Percentiles rank a stretch among this genome's conserved stretches.
phyloP scores from a whole-genome alignment of 2,329 filamentous ascomycete genomes.

The Penicillium expansum region DNA sequence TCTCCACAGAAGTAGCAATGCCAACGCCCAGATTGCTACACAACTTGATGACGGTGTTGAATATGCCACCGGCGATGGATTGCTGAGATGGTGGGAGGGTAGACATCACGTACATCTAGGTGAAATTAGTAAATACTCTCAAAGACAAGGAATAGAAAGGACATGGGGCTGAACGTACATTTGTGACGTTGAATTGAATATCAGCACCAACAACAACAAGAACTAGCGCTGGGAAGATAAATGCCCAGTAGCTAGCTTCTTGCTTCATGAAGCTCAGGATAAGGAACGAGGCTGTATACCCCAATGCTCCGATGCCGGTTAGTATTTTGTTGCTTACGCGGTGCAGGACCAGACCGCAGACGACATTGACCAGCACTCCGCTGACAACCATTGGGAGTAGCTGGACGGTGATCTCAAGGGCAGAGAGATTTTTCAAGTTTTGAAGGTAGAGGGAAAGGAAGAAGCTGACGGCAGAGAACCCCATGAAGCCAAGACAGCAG shows the following conservation, averaged over 20 bases:
- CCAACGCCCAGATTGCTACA: slow-evolving; percentile 60
- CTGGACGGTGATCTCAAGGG: slow-evolving; percentile 60
- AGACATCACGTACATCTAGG: slow-evolving; percentile 66
- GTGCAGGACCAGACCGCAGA: slow-evolving; percentile 62
- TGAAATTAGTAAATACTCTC: slow-evolving; percentile 4
- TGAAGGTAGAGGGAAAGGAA: slow-evolving; percentile 67
- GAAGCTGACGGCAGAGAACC: slow-evolving; percentile 60
- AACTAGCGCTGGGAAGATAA: slow-evolving; percentile 61
- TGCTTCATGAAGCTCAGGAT: slow-evolving; percentile 58
- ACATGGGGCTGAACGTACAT: slow-evolving; percentile 47
- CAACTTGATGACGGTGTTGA: slow-evolving; percentile 64
- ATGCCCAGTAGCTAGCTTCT: slow-evolving; percentile 62
- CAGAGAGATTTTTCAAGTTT: slow-evolving; percentile 51
- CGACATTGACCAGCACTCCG: slow-evolving; percentile 61
- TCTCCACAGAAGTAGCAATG: slow-evolving; percentile 50
- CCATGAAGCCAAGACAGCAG: slow-evolving; percentile 60
- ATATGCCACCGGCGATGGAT: slow-evolving; percentile 64
- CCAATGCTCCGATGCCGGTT: slow-evolving; percentile 52
- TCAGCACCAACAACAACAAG: slow-evolving; percentile 65
- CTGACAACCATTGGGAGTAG: slow-evolving; percentile 64
- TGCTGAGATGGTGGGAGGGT: slow-evolving; percentile 62
- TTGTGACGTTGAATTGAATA: slow-evolving; percentile 68
- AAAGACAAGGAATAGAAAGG: background rate
- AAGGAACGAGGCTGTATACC: slow-evolving; percentile 47
- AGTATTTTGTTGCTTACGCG: slow-evolving; percentile 63